phyloP scores from a whole-genome alignment of 106 monocot genomes.

The Acanthochlamys bracteata region DNA sequence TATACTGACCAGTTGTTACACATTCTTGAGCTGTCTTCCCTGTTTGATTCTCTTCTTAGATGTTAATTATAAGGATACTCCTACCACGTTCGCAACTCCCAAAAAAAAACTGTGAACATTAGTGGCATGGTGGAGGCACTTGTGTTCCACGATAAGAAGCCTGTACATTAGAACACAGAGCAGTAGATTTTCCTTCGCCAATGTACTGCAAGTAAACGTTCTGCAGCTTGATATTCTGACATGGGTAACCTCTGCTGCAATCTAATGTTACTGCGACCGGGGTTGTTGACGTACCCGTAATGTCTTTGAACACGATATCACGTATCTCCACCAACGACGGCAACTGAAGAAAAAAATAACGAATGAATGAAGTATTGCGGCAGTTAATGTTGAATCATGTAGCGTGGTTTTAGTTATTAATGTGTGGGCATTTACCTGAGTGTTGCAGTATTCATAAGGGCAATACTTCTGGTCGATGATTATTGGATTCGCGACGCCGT shows the following conservation, averaged over 20 bases:
- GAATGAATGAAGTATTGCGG: too few species aligned
- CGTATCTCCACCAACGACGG: constrained; percentile 42
- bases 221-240: constrained; percentile 33
- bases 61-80: too few species aligned
- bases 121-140: constrained; percentile 41
- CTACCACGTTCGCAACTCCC: too few species aligned
- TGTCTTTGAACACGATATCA: constrained; percentile 48
- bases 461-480: constrained; percentile 66
- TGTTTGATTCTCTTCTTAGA: too few species aligned
- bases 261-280: constrained; percentile 38
- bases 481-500: constrained; percentile 41
- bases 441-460: constrained; percentile 25
- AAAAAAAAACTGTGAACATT: too few species aligned
- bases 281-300: constrained; percentile 47
- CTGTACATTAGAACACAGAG: constrained; percentile 23
- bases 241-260: constrained; percentile 44
- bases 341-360: not conserved
- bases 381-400: too few species aligned
- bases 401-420: too few species aligned
- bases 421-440: constrained; percentile 19
- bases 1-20: too few species aligned
- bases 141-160: constrained; percentile 24
- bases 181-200: not conserved
- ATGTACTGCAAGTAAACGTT: constrained; percentile 23
- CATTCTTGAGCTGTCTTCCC: too few species aligned